Percentiles rank a stretch among this genome's conserved stretches.
Evolutionary conservation across 805 yeast genomes (phyloP).

Genomic region (Ascoidea rubescens): DNA sequence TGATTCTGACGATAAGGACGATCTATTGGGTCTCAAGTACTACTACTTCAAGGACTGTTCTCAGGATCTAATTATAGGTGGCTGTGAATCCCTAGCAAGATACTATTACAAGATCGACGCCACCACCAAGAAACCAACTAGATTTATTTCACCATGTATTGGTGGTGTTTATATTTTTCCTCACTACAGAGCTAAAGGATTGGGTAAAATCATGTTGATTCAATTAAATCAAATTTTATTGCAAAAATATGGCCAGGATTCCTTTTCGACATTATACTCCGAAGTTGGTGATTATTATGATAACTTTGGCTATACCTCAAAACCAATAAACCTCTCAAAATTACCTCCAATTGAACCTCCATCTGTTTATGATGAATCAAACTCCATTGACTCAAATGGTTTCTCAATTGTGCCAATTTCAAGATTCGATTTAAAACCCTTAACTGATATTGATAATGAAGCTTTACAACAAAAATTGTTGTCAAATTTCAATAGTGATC

Average conservation of each 20-base stretch:
- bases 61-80: neutral
- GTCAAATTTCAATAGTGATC: neutral
- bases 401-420: no score
- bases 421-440: neutral
- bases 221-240: slow-evolving; percentile 9
- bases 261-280: slow-evolving; percentile 24
- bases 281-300: slow-evolving; percentile 32
- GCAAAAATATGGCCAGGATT: slow-evolving; percentile 9
- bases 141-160: slow-evolving; percentile 11
- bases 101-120: neutral
- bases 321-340: neutral
- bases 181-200: slow-evolving; percentile 16
- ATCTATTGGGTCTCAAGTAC: neutral
- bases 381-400: no score
- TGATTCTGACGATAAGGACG: neutral
- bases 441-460: neutral
- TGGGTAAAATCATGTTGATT: slow-evolving; percentile 16
- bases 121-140: no score
- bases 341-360: no score
- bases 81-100: neutral
- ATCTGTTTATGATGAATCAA: no score
- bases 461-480: neutral
- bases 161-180: slow-evolving; percentile 21
- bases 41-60: neutral
- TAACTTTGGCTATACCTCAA: slow-evolving; percentile 26